These are phyloP conservation scores for Phytophthora pseudosyringae DNA, from an alignment of 352 stramenopile species.

Conservation along the genomic window DNA sequence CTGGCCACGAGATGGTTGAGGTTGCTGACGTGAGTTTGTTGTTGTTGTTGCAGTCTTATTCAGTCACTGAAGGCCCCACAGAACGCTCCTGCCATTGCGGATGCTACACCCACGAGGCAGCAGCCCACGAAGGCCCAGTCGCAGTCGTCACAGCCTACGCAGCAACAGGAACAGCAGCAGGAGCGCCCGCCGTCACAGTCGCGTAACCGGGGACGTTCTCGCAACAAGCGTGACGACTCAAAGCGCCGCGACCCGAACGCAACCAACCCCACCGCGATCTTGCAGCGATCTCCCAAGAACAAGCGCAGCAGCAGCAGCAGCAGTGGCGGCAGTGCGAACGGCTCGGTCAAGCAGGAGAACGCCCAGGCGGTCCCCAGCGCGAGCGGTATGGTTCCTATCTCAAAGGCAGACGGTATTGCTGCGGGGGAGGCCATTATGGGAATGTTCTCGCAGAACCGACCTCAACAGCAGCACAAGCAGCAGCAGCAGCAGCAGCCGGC, in stretches of 20 bases:
- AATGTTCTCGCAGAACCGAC: conserved; percentile 72
- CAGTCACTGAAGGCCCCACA: conserved; percentile 60
- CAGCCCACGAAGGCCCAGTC: conserved; percentile 27
- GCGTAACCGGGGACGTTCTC: conserved; percentile 55
- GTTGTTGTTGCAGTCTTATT: conserved; percentile 56
- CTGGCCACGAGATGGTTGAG: neutral
- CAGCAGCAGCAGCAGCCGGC: conserved; percentile 36
- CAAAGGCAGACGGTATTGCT: conserved; percentile 79
- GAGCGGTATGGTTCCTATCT: conserved; percentile 70
- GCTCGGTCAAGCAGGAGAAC: conserved; percentile 33
- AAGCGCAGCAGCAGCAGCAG: conserved; percentile 40
- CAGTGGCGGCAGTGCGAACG: conserved; percentile 35
- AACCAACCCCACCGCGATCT: conserved; percentile 58
- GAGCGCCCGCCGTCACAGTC: conserved; percentile 31
- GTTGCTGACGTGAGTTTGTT: conserved; percentile 12
- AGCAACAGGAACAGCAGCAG: conserved; percentile 44
- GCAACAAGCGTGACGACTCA: conserved; percentile 60
- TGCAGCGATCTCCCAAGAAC: conserved; percentile 63
- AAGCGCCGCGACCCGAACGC: conserved; percentile 40
- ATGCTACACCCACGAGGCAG: conserved; percentile 28
- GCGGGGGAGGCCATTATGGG: conserved; percentile 84
- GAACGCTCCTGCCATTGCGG: conserved; percentile 14
- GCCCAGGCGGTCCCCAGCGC: conserved; percentile 17
- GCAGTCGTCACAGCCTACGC: conserved; percentile 38
- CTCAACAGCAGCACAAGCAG: conserved; percentile 39